phyloP scores from a whole-genome alignment of 1,284 basidiomycete species.

The Sutorius eximius region DNA sequence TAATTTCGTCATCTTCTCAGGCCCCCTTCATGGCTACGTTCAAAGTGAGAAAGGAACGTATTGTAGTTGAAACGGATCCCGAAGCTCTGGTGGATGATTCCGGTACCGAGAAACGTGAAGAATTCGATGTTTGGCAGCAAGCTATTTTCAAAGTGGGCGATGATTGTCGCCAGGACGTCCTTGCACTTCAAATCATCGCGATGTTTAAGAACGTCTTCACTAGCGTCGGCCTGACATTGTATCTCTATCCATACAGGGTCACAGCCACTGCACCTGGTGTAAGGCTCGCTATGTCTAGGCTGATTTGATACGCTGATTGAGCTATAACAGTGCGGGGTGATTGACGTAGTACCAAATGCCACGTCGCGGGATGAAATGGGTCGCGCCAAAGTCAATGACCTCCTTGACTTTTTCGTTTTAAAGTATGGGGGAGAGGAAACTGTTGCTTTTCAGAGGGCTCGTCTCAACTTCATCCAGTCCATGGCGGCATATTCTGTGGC shows the following conservation, averaged over 20 bases:
- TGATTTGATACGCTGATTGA: background rate
- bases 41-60: conserved; percentile 86
- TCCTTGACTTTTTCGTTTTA: conserved; percentile 92
- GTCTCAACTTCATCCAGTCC: conserved; percentile 96
- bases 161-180: conserved; percentile 96
- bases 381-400: conserved; percentile 95
- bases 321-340: conserved; percentile 82
- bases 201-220: conserved; percentile 99
- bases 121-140: conserved; percentile 94
- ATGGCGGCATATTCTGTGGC: conserved; percentile 99
- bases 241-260: conserved; percentile 95
- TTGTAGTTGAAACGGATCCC: conserved; percentile 61
- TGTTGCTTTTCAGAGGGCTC: conserved; percentile 88
- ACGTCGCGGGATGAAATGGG: conserved; percentile 99
- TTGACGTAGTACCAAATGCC: conserved; percentile 97
- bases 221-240: conserved; percentile 84
- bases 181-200: conserved; percentile 96
- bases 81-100: conserved; percentile 67
- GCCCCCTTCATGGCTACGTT: conserved; percentile 99
- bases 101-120: conserved; percentile 55
- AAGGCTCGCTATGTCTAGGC: conserved; percentile 34
- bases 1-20: conserved; percentile 41
- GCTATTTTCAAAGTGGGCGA: conserved; percentile 99
- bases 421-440: conserved; percentile 92
- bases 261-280: conserved; percentile 97